A percentile compares a stretch with the other conserved stretches of the same genome.
phyloP scores from a whole-genome alignment of 2,329 filamentous ascomycete species.

The Penicillium sp. region DNA sequence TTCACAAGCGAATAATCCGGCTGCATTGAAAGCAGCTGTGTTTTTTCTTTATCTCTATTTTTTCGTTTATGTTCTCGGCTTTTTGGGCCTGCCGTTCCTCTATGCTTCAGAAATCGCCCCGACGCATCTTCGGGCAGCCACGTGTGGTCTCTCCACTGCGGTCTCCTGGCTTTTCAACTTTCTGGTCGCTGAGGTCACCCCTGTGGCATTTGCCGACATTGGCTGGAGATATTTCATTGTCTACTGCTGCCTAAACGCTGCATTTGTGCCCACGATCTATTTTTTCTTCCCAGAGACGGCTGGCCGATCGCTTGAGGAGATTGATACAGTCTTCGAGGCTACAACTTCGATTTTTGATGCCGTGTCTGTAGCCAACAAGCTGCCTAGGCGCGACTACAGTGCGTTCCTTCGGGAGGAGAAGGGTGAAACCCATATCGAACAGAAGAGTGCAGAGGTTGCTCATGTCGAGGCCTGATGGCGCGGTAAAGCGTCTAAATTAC shows the following conservation, averaged over 20 bases:
- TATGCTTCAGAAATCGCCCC: conserved; percentile 15
- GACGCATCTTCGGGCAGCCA: conserved; percentile 11
- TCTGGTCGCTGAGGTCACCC: conserved; percentile 17
- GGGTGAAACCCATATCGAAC: background rate
- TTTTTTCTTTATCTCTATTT: conserved; percentile 13
- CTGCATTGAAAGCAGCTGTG: conserved; percentile 10
- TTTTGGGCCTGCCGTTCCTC: conserved; percentile 13
- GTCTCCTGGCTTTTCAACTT: conserved; percentile 18
- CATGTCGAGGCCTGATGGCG: background rate
- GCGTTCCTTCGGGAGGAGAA: background rate
- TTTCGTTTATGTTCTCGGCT: conserved; percentile 16
- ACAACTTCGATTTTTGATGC: conserved; percentile 5
- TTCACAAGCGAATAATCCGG: conserved; percentile 3
- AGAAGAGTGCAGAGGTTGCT: background rate
- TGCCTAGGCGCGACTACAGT: background rate
- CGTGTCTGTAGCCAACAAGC: conserved; percentile 2
- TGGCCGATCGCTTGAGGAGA: background rate
- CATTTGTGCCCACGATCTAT: conserved; percentile 27
- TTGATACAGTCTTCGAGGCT: conserved; percentile 30
- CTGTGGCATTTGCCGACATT: conserved; percentile 12
- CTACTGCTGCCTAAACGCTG: conserved; percentile 16
- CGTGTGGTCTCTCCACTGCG: conserved; percentile 13
- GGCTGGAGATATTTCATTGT: conserved; percentile 17
- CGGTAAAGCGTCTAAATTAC: background rate
- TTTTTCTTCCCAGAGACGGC: conserved; percentile 35